Evolutionary conservation across 257 asterid genomes (phyloP), one percentile per base, ranked within the genome.

Genomic region (Ilex asprella): DNA sequence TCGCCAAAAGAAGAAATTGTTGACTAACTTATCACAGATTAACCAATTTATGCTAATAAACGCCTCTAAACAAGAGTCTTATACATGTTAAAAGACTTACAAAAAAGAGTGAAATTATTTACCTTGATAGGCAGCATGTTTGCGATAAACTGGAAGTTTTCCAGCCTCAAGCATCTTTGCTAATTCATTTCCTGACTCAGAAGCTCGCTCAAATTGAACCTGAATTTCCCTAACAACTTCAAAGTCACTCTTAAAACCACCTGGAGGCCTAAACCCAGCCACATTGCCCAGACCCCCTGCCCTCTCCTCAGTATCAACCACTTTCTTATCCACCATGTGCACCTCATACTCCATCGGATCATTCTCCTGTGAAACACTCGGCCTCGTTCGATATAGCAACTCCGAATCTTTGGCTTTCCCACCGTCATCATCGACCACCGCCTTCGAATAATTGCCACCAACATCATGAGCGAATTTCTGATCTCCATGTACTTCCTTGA

Each of bases 181-280:
- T 43, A 91, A 87, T 77, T 86, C 95, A 31, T 59, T 73, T 50
- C 94, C 97, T 16, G 80, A 83, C 65, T 86, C 95, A 5, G 91
- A 83, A 43, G 95, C 98, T 21, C 81, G 79, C 56, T 83, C 95
- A 44, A 91, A 91, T 32, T 83, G 95, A 65, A 73, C 72, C 65
- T 86, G 87, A 69, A 91, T 88, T 85, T 88, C 96, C 62, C 70
- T 81, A 66, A 91, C 69, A 66, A 91, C 89, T n/a, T 88, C 98
- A 2, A 80, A 67, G 70, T 88, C 95, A 2, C 79, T 94, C 72
- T 76, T 82, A 62, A 88, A 84, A 15, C 77, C 82, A 67, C 79
- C 84, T 21, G 86, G 81, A 13, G 87, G 62, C 78, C 70, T 90
- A 57, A 71, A 63, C 39, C 86, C 88, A 54, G 81, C 66, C 7